phyloP scores from a whole-genome alignment of 352 stramenopile species.

The Pythium grandisporangium region DNA sequence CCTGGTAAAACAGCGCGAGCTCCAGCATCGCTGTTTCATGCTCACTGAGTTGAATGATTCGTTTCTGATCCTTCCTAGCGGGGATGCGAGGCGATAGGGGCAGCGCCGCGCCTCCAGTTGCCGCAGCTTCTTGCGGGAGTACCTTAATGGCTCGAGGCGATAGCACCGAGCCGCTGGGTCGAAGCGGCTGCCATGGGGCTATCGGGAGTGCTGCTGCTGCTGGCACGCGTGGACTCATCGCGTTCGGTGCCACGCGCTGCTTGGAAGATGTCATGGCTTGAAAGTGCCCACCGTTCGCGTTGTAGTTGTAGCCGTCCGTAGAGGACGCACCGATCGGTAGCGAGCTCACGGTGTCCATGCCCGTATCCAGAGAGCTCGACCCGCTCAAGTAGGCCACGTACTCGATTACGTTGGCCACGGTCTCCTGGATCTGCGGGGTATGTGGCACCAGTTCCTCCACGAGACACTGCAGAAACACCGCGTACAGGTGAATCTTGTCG shows the following conservation, averaged over 20 bases:
- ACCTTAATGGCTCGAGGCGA: slow-evolving; percentile 11
- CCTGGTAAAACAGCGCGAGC: slow-evolving; percentile 26
- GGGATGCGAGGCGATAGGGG: slow-evolving; percentile 1
- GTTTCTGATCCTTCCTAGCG: slow-evolving; percentile 6
- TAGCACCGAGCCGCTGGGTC: slow-evolving; percentile 3
- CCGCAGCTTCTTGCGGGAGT: slow-evolving; percentile 2
- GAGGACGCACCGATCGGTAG: too few relatives aligned
- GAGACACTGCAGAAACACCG: slow-evolving; percentile 13
- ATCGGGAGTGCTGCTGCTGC: too few relatives aligned
- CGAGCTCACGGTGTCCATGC: too few relatives aligned
- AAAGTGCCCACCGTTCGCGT: neutral
- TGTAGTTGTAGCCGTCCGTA: too few relatives aligned
- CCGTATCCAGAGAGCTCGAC: too few relatives aligned
- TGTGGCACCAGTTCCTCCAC: slow-evolving; percentile 16
- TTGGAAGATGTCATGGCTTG: neutral
- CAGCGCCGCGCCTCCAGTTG: neutral
- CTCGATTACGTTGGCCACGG: slow-evolving; percentile 12
- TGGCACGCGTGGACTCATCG: neutral
- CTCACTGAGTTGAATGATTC: slow-evolving; percentile 29
- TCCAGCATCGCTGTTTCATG: slow-evolving; percentile 30
- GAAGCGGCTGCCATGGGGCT: neutral
- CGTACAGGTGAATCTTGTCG: slow-evolving; percentile 24
- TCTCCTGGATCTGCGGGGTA: slow-evolving; percentile 1
- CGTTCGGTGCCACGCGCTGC: neutral
- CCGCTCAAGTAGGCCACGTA: slow-evolving; percentile 26